Evolutionary conservation across 306 rosid genomes (phyloP).

Genomic region (Mucuna pruriens): DNA sequence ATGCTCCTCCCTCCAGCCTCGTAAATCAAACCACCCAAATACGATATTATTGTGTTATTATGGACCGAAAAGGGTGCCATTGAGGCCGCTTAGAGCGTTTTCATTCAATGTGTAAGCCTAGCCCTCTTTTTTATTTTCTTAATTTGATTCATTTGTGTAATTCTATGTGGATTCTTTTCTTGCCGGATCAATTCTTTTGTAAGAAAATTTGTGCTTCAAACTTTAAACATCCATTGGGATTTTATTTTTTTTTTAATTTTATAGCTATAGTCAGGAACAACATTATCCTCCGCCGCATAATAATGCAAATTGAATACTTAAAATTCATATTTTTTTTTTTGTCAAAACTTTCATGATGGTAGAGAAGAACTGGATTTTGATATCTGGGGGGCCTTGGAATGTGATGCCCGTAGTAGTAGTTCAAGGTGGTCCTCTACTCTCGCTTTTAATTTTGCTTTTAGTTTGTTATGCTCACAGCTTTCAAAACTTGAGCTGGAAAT

Average conservation of each 20-base stretch:
- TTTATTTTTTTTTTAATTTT: background rate
- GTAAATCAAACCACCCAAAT: conserved; percentile 29
- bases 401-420: conserved; percentile 11
- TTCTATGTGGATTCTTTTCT: conserved; percentile 48
- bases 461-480: conserved; percentile 25
- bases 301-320: conserved; percentile 9
- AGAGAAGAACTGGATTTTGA: conserved; percentile 31
- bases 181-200: conserved; percentile 68
- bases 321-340: background rate
- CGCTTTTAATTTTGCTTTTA: conserved; percentile 31
- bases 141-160: conserved; percentile 47
- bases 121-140: conserved; percentile 4
- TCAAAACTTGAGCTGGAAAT: conserved; percentile 30
- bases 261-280: conserved; percentile 17
- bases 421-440: conserved; percentile 40
- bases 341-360: conserved; percentile 20
- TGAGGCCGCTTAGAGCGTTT: conserved; percentile 36
- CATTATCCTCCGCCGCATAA: conserved; percentile 30
- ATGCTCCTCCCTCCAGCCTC: conserved; percentile 24
- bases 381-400: conserved; percentile 18
- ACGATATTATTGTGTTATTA: conserved; percentile 13
- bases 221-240: conserved; percentile 24
- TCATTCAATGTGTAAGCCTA: conserved; percentile 46
- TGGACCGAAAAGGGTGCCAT: conserved; percentile 32
- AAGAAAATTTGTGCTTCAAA: conserved; percentile 56